Evolutionary conservation across 225 moss, liverwort and hornwort genomes (phyloP).

Genomic region (Antitrichia curtipendula): DNA sequence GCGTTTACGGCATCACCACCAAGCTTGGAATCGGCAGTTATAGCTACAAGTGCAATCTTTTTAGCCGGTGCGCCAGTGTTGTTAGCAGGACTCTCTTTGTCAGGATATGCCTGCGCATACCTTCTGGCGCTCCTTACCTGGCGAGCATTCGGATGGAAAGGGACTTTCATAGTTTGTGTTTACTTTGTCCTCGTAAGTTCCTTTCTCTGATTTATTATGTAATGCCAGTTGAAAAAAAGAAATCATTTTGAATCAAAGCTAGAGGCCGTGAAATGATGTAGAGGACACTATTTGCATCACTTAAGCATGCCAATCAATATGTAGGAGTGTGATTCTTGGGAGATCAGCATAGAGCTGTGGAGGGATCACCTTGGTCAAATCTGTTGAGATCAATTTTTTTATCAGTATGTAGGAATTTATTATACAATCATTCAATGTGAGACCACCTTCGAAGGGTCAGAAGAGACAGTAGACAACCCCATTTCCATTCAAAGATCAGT

Average conservation of each 20-base stretch:
- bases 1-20: constrained; percentile 44
- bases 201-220: neutral
- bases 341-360: neutral
- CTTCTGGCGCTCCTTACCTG: constrained; percentile 73
- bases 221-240: neutral
- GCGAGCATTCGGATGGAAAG: constrained; percentile 81
- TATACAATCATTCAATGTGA: neutral
- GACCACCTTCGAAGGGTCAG: neutral
- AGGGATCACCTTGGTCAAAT: neutral
- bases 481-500: neutral
- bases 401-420: neutral
- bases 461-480: neutral
- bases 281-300: neutral
- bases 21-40: constrained; percentile 61
- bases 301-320: neutral
- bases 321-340: neutral
- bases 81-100: constrained; percentile 56
- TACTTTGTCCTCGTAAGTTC: constrained; percentile 66
- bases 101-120: constrained; percentile 54
- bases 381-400: neutral
- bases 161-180: constrained; percentile 39
- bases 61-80: constrained; percentile 56
- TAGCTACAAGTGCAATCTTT: constrained; percentile 54
- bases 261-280: neutral
- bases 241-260: neutral